Conservation (phyloP, 257 asterid species). For the Eustoma russellianum region DNA sequence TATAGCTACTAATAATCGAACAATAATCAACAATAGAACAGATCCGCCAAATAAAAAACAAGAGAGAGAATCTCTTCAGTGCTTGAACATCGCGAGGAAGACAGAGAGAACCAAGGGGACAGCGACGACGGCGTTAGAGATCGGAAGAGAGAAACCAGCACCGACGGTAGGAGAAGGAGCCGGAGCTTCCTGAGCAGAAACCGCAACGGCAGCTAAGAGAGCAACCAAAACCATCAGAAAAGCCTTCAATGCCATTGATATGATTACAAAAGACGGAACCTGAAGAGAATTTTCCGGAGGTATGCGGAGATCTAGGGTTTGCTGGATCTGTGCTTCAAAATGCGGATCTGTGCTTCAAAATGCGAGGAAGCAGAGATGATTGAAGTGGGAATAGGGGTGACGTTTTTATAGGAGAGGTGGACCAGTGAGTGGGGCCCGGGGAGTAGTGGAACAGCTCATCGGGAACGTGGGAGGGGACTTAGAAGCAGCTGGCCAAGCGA, state of each 20-base stretch:
- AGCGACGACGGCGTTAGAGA: slow-evolving; percentile 28
- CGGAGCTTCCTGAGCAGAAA: slow-evolving; percentile 43
- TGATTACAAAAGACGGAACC: background rate
- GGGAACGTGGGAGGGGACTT: no score
- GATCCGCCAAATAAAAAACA: no score
- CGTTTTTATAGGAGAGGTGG: background rate
- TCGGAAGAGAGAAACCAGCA: slow-evolving; percentile 30
- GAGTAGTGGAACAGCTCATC: no score
- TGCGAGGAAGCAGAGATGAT: background rate
- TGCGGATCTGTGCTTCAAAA: no score
- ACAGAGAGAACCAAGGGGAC: slow-evolving; percentile 32
- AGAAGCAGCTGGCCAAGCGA: no score
- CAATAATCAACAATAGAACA: no score
- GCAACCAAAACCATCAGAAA: slow-evolving; percentile 7
- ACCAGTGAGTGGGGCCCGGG: background rate
- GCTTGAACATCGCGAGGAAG: slow-evolving; percentile 1
- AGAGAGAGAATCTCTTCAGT: background rate
- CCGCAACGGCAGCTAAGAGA: slow-evolving; percentile 13
- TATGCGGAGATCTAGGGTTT: background rate
- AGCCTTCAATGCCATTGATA: slow-evolving; percentile 1
- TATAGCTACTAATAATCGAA: no score
- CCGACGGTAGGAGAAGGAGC: slow-evolving; percentile 30
- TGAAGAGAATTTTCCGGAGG: background rate
- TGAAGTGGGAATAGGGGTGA: no score
- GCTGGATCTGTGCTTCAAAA: no score